Conservation (phyloP, 2,329 filamentous ascomycete species). For the Neofusicoccum ribis region DNA sequence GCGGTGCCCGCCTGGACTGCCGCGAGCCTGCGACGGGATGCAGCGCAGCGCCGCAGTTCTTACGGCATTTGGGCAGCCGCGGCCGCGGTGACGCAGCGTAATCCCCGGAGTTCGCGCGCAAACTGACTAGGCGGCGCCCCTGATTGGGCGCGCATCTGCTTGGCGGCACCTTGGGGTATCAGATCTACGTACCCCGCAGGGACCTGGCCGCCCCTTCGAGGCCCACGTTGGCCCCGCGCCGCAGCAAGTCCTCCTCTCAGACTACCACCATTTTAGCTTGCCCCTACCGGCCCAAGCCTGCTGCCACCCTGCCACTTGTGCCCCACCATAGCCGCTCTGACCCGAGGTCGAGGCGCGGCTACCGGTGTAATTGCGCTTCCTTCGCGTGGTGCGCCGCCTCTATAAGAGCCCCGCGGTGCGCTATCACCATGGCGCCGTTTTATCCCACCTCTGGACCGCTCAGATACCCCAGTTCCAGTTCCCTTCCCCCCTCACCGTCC, state of each 20-base stretch:
- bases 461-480: background rate
- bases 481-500: background rate
- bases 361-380: background rate
- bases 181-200: slow-evolving; percentile 15
- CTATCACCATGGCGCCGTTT: background rate
- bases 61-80: background rate
- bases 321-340: slow-evolving; percentile 5
- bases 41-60: background rate
- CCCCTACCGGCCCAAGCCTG: background rate
- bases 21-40: background rate
- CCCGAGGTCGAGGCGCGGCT: background rate
- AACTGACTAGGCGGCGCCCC: background rate
- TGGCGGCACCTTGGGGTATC: slow-evolving; percentile 9
- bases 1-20: background rate
- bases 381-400: background rate
- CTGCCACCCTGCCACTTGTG: background rate
- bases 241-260: background rate
- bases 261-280: background rate
- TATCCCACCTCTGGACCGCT: background rate
- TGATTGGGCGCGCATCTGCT: background rate
- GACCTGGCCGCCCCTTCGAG: background rate
- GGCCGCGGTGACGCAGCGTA: background rate
- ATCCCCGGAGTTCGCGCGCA: background rate
- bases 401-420: background rate
- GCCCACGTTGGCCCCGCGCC: background rate